Evolutionary conservation across 2,329 filamentous ascomycete species (phyloP), one percentile per base, ranked within the genome.

Genomic region (Alternaria ethzedia): DNA sequence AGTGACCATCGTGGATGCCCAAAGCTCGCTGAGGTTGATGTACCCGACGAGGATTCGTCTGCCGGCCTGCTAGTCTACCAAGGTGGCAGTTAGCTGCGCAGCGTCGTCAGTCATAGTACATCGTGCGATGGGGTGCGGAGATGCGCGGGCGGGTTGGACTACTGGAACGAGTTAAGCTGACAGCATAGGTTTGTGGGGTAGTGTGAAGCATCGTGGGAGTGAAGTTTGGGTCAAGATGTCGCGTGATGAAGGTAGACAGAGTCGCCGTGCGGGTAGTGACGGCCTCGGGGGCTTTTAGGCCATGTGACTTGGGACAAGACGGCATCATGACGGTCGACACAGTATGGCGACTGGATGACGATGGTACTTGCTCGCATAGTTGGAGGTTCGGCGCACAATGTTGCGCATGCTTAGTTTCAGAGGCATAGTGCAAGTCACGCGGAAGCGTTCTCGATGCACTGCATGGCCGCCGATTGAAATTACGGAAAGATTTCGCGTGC

Each of bases 61-160:
- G 49, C 49, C 30, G 28, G 43, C 41, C 20, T 56, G 43, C 10
- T 47, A 46, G 54, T 43, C 36, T 46, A 46, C 17, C 25, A 32
- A 47, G 30, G 41, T 25, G 20, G 15, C 51, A 13, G 23, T n/a
- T 25, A 54, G 20, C 28, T 52, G 49, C 13, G 30, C 49, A 21
- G 49, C 49, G 49, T 52, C 54, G 5, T 47, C n/a, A 26, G n/a
- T 56, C 54, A 56, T 43, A 43, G 32, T 56, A 43, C 54, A 56
- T 30, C 26, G 9, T 32, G 17, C 13, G 28, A 11, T 28, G 11
- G 43, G 25, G 12, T n/a, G 13, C 17, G 41, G 43, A 46, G 43
- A 56, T 32, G 54, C 43, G 54, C 54, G 41, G 28, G 21, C 26
- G 43, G 26, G 25, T 46, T 11, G 7, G 26, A 30, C 21, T 17